Conservation (phyloP, 148 eudicot genomes). For the Fagopyrum tataricum region DNA sequence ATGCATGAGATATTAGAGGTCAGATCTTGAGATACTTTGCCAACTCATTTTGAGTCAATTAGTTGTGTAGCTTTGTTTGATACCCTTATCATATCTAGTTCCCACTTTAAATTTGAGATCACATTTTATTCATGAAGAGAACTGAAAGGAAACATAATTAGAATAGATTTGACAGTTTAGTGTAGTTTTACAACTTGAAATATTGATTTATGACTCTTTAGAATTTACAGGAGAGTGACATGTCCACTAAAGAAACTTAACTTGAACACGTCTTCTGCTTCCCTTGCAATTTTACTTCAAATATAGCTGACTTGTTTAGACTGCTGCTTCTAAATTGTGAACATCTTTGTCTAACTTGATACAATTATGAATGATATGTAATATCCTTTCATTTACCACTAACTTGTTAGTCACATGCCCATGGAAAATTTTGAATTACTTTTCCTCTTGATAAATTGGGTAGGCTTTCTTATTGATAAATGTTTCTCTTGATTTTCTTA, state of each 20-base stretch:
- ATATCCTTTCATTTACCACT: not conserved
- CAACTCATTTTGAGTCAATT: not conserved
- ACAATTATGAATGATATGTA: not conserved
- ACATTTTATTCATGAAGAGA: not conserved
- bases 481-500: not conserved
- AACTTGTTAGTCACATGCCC: not conserved
- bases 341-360: not conserved
- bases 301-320: not conserved
- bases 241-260: not conserved
- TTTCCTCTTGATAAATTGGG: not conserved
- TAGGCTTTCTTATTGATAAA: not conserved
- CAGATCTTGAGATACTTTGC: conserved; percentile 15
- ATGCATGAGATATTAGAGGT: conserved; percentile 93
- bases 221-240: not conserved
- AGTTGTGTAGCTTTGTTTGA: not conserved
- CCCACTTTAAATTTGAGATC: too few relatives aligned
- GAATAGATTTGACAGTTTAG: not conserved
- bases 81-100: not conserved
- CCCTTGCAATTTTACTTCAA: not conserved
- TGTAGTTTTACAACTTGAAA: not conserved
- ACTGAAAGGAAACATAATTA: not conserved
- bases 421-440: not conserved
- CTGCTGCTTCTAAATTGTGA: not conserved
- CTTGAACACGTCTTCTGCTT: not conserved
- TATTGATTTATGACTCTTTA: not conserved